phyloP scores from a whole-genome alignment of 192 early-diverging fungal genomes.

The Coemansia furcata region DNA sequence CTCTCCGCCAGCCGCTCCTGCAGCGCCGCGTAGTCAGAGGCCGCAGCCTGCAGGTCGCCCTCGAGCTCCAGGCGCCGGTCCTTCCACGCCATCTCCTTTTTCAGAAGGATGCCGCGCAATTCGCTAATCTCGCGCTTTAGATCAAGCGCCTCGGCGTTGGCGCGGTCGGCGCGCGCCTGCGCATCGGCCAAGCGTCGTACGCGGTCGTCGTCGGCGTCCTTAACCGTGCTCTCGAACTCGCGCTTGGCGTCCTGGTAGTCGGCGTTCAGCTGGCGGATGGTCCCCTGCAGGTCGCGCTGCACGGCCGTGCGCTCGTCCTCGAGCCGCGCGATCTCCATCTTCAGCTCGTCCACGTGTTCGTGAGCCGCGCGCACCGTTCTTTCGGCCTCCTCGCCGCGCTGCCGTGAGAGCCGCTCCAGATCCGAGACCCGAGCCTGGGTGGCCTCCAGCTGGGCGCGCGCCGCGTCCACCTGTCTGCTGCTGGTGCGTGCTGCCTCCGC shows the following conservation, averaged over 20 bases:
- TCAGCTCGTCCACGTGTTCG: slow-evolving; percentile 30
- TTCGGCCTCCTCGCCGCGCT: slow-evolving; percentile 26
- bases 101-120: slow-evolving; percentile 41
- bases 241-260: slow-evolving; percentile 40
- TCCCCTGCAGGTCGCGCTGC: slow-evolving; percentile 38
- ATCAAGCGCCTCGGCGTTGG: slow-evolving; percentile 28
- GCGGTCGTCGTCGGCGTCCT: slow-evolving; percentile 34
- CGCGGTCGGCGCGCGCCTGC: slow-evolving; percentile 28
- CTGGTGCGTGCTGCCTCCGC: neutral
- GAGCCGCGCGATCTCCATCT: slow-evolving; percentile 34
- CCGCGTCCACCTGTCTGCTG: slow-evolving; percentile 28
- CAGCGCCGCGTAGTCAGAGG: slow-evolving; percentile 37
- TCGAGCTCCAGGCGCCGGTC: slow-evolving; percentile 32
- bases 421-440: slow-evolving; percentile 22
- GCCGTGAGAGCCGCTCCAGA: slow-evolving; percentile 35
- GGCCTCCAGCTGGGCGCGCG: slow-evolving; percentile 12
- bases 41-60: slow-evolving; percentile 34
- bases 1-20: slow-evolving; percentile 21
- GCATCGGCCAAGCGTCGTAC: slow-evolving; percentile 31
- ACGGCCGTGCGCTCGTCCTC: slow-evolving; percentile 40
- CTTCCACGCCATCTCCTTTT: slow-evolving; percentile 46
- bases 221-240: slow-evolving; percentile 36
- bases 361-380: slow-evolving; percentile 35
- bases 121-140: slow-evolving; percentile 38
- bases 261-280: slow-evolving; percentile 30